These are phyloP conservation scores for Acer yangbiense DNA, from an alignment of 345 rosid genomes.

Conservation along the genomic window DNA sequence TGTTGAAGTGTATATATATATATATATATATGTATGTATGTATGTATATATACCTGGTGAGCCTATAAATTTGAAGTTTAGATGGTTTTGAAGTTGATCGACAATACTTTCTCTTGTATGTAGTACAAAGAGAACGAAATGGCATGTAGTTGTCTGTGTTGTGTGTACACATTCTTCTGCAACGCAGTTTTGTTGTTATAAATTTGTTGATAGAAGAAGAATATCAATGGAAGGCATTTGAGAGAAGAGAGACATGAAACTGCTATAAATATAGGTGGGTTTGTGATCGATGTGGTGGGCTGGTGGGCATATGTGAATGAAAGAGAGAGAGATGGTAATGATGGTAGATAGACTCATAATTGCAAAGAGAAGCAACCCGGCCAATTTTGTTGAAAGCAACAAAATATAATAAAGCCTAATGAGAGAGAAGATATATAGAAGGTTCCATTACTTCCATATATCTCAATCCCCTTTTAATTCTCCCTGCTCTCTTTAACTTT, in stretches of 20 bases:
- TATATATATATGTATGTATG: not conserved
- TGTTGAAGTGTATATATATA: not conserved
- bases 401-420: conserved; percentile 10
- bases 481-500: not conserved
- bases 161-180: conserved; percentile 38
- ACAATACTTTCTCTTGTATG: conserved; percentile 32
- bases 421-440: conserved; percentile 14
- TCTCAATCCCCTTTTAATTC: not conserved
- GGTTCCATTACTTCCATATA: conserved; percentile 17
- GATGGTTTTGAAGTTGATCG: conserved; percentile 33
- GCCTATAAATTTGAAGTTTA: conserved; percentile 47
- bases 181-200: not conserved
- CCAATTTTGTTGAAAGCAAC: not conserved
- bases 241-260: conserved; percentile 18
- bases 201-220: conserved; percentile 1
- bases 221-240: conserved; percentile 6
- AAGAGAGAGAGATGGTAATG: conserved; percentile 33
- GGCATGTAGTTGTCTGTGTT: conserved; percentile 32
- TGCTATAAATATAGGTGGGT: conserved; percentile 33
- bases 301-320: conserved; percentile 10
- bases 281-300: conserved; percentile 8
- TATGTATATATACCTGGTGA: conserved; percentile 36
- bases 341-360: conserved; percentile 46
- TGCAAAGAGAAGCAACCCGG: conserved; percentile 37
- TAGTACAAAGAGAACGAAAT: conserved; percentile 29